Conservation (phyloP, 148 eudicot genomes). For the Tetragonia tetragonoides region DNA sequence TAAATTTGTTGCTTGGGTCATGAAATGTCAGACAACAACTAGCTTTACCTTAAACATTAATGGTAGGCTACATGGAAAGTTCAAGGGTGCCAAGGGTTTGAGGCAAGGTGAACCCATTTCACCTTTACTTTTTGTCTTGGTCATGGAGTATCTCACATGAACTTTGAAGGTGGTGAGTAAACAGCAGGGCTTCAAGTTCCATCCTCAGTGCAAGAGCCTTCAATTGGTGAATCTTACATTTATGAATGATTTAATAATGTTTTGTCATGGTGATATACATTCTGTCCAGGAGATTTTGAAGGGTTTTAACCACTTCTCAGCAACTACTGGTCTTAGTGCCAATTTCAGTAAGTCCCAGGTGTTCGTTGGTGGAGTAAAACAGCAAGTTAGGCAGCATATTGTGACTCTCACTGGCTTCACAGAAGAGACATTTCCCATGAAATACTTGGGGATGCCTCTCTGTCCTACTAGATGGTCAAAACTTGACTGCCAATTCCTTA, state of each 20-base stretch:
- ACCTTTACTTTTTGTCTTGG: not conserved
- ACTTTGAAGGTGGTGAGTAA: not conserved
- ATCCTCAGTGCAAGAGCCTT: not conserved
- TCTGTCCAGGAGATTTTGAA: not conserved
- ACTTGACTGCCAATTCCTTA: not conserved
- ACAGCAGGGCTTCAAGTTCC: not conserved
- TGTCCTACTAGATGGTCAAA: not conserved
- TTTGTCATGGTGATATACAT: not conserved
- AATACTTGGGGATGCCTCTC: not conserved
- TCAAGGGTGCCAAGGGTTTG: not conserved
- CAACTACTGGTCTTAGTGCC: not conserved
- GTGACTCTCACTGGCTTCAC: too few relatives aligned
- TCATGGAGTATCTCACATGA: not conserved
- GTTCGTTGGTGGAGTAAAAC: not conserved
- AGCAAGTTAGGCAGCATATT: not conserved
- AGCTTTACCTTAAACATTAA: too few relatives aligned
- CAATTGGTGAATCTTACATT: not conserved
- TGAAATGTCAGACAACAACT: too few relatives aligned
- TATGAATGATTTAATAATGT: not conserved
- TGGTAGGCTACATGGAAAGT: too few relatives aligned
- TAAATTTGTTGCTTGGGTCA: too few relatives aligned
- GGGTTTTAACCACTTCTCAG: not conserved
- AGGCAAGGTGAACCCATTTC: not conserved
- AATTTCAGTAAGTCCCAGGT: not conserved
- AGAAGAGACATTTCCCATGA: not conserved